Evolutionary conservation across 2,329 filamentous ascomycete genomes (phyloP), one percentile per base, ranked within the genome.

Genomic region (Bipolaris gigantea): DNA sequence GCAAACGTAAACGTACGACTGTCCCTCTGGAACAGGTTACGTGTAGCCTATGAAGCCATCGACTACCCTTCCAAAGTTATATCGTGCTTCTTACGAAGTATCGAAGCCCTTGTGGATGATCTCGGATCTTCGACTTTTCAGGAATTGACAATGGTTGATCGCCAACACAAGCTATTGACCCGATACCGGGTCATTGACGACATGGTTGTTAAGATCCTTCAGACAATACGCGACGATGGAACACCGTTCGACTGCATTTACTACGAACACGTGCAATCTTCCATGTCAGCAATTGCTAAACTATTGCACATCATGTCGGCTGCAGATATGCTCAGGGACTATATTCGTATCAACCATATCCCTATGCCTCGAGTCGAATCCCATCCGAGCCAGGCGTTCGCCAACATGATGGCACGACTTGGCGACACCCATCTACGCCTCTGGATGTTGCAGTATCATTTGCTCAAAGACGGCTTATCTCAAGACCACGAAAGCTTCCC

Each of bases 11-110:
- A 92, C 48, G 78, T 97, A 46, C 86, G 90, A 33, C 78, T 97
- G 1, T 92, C 94, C 60, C 80, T 99, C 1, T 99, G 94, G 94
- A 88, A 89, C 57, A 86, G 91, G 46, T 82, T 99, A n/a, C 87
- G 90, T 34, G 89, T 94, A 60, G 93, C 94, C 0, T 99, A 99
- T 67, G 83, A 86, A 48, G 84, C 83, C 7, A 96, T 99, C 56
- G 84, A 89, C 7, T 96, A 97, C 65, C 79, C 85, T 0, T 92
- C 93, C 0, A 97, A 96, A 72, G 87, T 94, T 13, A 85, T 97
- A 27, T 95, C 90, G 0, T 97, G 92, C 73, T 85, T 90, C 56
- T 79, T 99, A 27, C 88, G 89, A 62, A 90, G 89, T 61, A 90
- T 97, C 43, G 90, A 95, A 70, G 88, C 92, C 65, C 84, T 97